Evolutionary conservation across 768 basidiomycete genomes (phyloP).

Genomic region (Amyloporia xantha): DNA sequence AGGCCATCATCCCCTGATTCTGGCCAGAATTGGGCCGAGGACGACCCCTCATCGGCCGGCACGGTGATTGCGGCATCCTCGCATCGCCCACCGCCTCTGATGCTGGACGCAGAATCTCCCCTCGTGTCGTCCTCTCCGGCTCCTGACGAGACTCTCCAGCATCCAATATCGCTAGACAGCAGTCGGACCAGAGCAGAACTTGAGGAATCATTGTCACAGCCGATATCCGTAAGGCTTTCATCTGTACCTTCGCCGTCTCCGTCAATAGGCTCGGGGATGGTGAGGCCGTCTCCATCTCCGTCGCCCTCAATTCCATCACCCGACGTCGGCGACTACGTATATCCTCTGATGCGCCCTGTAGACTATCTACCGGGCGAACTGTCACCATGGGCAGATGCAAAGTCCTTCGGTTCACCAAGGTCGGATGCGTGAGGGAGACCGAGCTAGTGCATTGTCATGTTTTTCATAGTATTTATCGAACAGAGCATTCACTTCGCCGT

Average conservation of each 20-base stretch:
- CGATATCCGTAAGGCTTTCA: constrained; percentile 4
- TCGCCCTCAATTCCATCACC: constrained; percentile 12
- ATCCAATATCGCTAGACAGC: not conserved
- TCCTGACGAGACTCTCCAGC: not conserved
- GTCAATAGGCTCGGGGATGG: not conserved
- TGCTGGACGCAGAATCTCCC: not conserved
- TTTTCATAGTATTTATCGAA: too few relatives aligned
- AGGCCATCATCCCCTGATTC: constrained; percentile 11
- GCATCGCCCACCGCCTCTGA: not conserved
- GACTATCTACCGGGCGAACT: constrained; percentile 21
- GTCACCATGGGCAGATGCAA: constrained; percentile 22
- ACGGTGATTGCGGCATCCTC: constrained; percentile 2
- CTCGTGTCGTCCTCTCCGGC: not conserved
- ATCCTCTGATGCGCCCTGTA: constrained; percentile 11
- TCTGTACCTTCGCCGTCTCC: not conserved
- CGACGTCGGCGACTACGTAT: constrained; percentile 9
- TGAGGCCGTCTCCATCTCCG: not conserved
- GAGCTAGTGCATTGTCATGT: too few relatives aligned
- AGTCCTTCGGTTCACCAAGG: not conserved
- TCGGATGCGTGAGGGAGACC: not conserved
- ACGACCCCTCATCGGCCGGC: constrained; percentile 10
- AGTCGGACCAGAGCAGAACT: not conserved
- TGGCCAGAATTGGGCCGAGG: too few relatives aligned
- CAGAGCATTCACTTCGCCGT: too few relatives aligned
- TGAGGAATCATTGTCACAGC: not conserved